Evolutionary conservation across 2,329 filamentous ascomycete genomes (phyloP).

Genomic region (Epichloe brachyelytri): DNA sequence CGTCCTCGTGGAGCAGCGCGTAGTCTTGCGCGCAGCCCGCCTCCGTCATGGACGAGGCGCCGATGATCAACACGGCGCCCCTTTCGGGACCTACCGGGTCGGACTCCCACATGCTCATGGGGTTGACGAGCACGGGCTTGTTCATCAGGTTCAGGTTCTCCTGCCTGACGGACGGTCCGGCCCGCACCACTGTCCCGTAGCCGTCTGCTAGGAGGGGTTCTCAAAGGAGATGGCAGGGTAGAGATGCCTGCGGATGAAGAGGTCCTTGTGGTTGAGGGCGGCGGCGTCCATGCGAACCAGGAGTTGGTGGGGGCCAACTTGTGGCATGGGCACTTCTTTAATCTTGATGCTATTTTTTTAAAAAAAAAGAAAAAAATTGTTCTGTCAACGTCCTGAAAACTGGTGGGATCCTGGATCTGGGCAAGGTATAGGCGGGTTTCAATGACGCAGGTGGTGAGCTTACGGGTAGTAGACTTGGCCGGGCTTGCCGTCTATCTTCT

Average conservation of each 20-base stretch:
- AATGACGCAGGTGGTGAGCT: slow-evolving; percentile 11
- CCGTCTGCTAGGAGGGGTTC: slow-evolving; percentile 69
- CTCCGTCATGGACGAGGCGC: slow-evolving; percentile 48
- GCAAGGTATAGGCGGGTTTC: background rate
- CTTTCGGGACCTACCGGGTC: slow-evolving; percentile 63
- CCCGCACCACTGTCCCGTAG: slow-evolving; percentile 55
- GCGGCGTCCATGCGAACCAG: slow-evolving; percentile 65
- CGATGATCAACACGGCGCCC: slow-evolving; percentile 45
- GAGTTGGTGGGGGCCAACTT: slow-evolving; percentile 53
- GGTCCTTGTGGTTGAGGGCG: slow-evolving; percentile 87
- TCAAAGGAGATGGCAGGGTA: slow-evolving; percentile 78
- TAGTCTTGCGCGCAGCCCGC: slow-evolving; percentile 66
- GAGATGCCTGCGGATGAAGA: slow-evolving; percentile 84
- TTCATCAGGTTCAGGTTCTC: slow-evolving; percentile 35
- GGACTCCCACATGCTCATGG: slow-evolving; percentile 64
- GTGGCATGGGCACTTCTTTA: slow-evolving; percentile 48
- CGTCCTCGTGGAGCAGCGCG: slow-evolving; percentile 52
- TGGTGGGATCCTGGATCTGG: background rate
- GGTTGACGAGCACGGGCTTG: slow-evolving; percentile 66
- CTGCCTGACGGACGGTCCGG: slow-evolving; percentile 36
- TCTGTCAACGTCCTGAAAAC: background rate
- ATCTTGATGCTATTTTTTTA: slow-evolving; percentile 50
- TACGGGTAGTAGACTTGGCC: slow-evolving; percentile 79
- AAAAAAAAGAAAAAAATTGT: too few relatives aligned
- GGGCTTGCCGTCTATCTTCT: slow-evolving; percentile 63